phyloP scores from a whole-genome alignment of 2,329 filamentous ascomycete species.

The Parafenestella ontariensis region DNA sequence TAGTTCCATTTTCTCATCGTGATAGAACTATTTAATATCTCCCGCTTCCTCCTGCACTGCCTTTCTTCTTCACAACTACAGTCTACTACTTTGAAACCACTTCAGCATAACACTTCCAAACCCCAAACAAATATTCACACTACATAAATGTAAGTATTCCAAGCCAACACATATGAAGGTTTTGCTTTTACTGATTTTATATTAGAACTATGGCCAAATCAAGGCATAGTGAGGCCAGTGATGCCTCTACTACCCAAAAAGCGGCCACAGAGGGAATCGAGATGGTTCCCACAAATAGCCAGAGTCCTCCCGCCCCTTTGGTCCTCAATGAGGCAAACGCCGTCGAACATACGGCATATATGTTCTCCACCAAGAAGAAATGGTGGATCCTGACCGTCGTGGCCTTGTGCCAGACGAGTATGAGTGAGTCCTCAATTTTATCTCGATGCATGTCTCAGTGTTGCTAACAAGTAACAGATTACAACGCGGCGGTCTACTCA shows the following conservation, averaged over 20 bases:
- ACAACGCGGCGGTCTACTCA: constrained; percentile 63
- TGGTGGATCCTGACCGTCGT: constrained; percentile 62
- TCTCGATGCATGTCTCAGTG: background rate
- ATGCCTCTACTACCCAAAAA: constrained; percentile 6
- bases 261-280: constrained; percentile 4
- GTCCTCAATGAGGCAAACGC: constrained; percentile 27
- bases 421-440: constrained; percentile 45
- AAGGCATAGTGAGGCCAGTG: constrained; percentile 12
- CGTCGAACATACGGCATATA: constrained; percentile 50
- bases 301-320: background rate
- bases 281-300: constrained; percentile 5
- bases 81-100: too few species aligned
- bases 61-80: too few species aligned
- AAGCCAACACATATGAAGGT: background rate
- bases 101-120: too few species aligned
- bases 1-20: too few species aligned
- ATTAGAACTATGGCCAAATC: constrained; percentile 7
- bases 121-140: too few species aligned
- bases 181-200: background rate
- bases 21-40: too few species aligned
- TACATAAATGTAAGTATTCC: too few species aligned
- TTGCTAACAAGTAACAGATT: constrained; percentile 45
- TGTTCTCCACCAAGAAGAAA: constrained; percentile 58
- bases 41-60: too few species aligned
- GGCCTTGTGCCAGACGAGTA: constrained; percentile 61